Percentiles rank a stretch among this genome's conserved stretches.
Evolutionary conservation across 2,329 filamentous ascomycete species (phyloP).

Genomic region (Colletotrichum spaethianum): DNA sequence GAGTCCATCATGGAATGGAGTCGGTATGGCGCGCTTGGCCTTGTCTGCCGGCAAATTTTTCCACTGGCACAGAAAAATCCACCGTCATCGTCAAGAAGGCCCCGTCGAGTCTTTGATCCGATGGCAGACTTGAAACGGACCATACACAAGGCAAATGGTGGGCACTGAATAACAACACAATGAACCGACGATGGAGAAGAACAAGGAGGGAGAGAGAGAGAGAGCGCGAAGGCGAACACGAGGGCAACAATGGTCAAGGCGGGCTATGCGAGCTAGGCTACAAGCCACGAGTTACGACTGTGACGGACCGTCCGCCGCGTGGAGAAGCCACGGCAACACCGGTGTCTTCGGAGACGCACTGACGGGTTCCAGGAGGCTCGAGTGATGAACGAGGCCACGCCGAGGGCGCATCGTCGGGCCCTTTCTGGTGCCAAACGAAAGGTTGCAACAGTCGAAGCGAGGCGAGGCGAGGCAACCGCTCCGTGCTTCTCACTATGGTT

Average conservation of each 20-base stretch:
- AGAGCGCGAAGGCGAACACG: constrained; percentile 13
- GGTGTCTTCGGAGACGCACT: constrained; percentile 21
- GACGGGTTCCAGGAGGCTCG: constrained; percentile 32
- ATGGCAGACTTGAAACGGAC: constrained; percentile 5
- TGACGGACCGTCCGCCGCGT: constrained; percentile 9
- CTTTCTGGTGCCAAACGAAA: background rate
- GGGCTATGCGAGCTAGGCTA: constrained; percentile 22
- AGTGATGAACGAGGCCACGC: constrained; percentile 24
- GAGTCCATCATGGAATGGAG: constrained; percentile 4
- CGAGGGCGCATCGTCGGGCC: constrained; percentile 5
- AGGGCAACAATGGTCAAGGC: constrained; percentile 31
- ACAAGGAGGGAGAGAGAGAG: no score
- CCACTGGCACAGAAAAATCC: background rate
- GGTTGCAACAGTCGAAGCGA: constrained; percentile 1
- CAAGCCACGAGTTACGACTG: constrained; percentile 29
- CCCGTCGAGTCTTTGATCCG: constrained; percentile 4
- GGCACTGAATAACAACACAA: constrained; percentile 1
- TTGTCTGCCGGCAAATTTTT: background rate
- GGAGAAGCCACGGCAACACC: constrained; percentile 8
- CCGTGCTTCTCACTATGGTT: background rate
- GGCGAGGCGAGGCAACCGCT: constrained; percentile 4
- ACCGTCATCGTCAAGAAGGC: constrained; percentile 5
- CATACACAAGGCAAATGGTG: constrained; percentile 26
- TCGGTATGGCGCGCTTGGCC: constrained; percentile 6
- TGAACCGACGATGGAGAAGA: background rate